phyloP scores from a whole-genome alignment of 192 early-diverging fungal genomes.

The Coemansia sp. region DNA sequence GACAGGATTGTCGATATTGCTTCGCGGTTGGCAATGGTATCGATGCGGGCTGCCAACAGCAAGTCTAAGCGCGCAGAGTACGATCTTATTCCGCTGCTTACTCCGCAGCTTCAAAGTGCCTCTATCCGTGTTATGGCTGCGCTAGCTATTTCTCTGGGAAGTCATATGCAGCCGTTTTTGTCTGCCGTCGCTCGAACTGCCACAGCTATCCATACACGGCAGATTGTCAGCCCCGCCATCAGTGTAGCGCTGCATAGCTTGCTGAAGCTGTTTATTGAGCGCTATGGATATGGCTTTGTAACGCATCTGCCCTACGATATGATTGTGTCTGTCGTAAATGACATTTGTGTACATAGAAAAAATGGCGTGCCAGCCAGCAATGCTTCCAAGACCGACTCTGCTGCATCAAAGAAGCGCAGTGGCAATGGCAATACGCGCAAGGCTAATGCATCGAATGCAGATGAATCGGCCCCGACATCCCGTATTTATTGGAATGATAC shows the following conservation, averaged over 20 bases:
- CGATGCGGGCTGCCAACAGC: constrained; percentile 31
- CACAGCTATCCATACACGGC: constrained; percentile 21
- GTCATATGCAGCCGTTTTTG: constrained; percentile 40
- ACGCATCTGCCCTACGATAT: constrained; percentile 38
- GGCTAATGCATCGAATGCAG: constrained; percentile 6
- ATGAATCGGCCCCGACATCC: neutral
- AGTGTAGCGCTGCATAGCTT: constrained; percentile 34
- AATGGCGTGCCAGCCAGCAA: constrained; percentile 1
- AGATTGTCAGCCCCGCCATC: constrained; percentile 22
- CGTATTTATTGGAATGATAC: constrained; percentile 39
- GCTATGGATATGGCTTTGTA: constrained; percentile 40
- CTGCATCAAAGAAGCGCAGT: constrained; percentile 31
- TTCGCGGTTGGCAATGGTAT: constrained; percentile 34
- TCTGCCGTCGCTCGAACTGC: constrained; percentile 29
- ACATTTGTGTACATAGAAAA: constrained; percentile 19
- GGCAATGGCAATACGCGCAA: constrained; percentile 20
- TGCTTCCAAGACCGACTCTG: neutral
- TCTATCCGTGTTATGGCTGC: constrained; percentile 42
- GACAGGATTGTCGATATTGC: constrained; percentile 23
- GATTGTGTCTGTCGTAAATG: constrained; percentile 17
- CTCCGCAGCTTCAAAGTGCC: constrained; percentile 41
- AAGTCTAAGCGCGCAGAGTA: constrained; percentile 40
- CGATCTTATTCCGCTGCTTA: constrained; percentile 26
- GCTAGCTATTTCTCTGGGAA: constrained; percentile 29
- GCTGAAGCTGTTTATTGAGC: constrained; percentile 35